Evolutionary conservation across 1,284 basidiomycete genomes (phyloP), one percentile per base, ranked within the genome.

Genomic region (Rhodotorula sp.): DNA sequence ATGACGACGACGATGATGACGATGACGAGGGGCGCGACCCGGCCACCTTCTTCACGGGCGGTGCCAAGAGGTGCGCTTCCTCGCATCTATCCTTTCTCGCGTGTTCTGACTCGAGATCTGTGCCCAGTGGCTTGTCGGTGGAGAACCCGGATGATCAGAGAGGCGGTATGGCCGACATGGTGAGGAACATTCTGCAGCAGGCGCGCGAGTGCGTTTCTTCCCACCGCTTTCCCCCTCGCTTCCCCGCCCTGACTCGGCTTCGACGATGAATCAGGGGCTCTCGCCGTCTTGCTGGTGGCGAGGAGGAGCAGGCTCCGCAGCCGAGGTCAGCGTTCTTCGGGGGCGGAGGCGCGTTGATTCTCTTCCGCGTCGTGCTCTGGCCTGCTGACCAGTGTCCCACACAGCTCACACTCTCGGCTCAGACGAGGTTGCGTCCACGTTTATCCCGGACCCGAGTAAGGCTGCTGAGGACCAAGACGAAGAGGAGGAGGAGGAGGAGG

Each of bases 361-460:
- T 42, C 45, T 5, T 7, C 45, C 23, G 1, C 41, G 17, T 41
- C 19, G 12, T 16, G 10, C n/a, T 9, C 10, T 23, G 10, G 14
- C 13, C n/a, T 25, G 57, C 13, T 19, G 27, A 48, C n/a, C 5
- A 19, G 1, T 13, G n/a, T 3, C 5, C 14, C 25, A 8, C 2
- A 85, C 88, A 4, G 94, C 92, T 4, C 87, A 95, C 80, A 91
- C 85, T 0, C 84, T 97, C n/a, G 94, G 93, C 3, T 89, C 90
- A 42, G 93, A 95, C 68, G 92, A 95, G 27, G 85, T 89, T 1
- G 88, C 89, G 17, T 91, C 90, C 69, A 78, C 84, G 16, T 88
- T 84, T 73, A 83, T 94, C 46, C 88, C 91, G n/a, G 90, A 91
- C 80, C 88, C 89, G 0, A 82, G 82, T 71, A 81, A 81, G 19